Evolutionary conservation across 2,329 filamentous ascomycete genomes (phyloP), one percentile per base, ranked within the genome.

Genomic region (Rutstroemia sp.): DNA sequence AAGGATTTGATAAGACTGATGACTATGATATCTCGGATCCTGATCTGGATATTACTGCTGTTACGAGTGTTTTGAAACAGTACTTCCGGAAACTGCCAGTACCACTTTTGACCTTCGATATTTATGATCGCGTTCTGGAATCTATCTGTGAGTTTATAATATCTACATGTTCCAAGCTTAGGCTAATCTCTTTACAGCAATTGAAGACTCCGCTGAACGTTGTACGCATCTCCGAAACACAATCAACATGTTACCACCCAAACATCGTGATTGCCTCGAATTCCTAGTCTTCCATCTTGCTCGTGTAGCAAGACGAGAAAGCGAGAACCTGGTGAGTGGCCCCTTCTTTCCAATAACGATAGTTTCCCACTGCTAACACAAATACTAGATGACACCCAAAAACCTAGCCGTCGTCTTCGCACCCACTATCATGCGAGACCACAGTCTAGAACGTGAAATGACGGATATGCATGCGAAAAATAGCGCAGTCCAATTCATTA

Each of bases 401-500:
- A 99, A 99, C 69, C 75, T 97, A 59, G 91, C 94, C 3, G 94
- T 99, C 44, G 94, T 99, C 39, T 99, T 99, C 70, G 94, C 94
- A 8, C 94, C 94, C 7, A 99, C 94, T 1, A 95, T 99, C 65
- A 95, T 99, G 90, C 83, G 92, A 64, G 91, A 95, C 56, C 80
- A 85, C 69, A 92, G 87, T 67, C 81, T 97, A 59, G 90, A 95
- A 71, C 85, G 91, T 59, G 94, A 99, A 72, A 95, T 99, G 85
- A 92, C 86, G 30, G 94, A 99, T 70, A 95, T 96, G 79, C 88
- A 94, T 70, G 82, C 86, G 65, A 96, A 97, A 79, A 95, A 96
- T 65, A 80, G 87, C 62, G 90, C 90, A 5, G 86, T 97, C 63
- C 92, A 96, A 74, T 95, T 94, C 66, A 79, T 99, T 68, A 87